phyloP scores from a whole-genome alignment of 2,329 filamentous ascomycete species.

The Colletotrichum siamense region DNA sequence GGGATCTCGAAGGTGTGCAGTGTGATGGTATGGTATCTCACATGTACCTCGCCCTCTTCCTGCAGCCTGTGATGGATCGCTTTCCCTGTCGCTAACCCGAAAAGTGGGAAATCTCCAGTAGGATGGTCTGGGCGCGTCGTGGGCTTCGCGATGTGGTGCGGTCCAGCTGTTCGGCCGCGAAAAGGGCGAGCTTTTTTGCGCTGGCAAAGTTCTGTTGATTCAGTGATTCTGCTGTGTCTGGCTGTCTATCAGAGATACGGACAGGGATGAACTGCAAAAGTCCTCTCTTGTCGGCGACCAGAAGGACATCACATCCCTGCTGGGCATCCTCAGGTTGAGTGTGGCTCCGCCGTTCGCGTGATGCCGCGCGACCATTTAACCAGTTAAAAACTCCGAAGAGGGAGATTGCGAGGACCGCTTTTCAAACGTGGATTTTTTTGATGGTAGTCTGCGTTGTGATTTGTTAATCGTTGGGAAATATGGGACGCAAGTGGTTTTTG shows the following conservation, averaged over 20 bases:
- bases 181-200: background rate
- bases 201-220: background rate
- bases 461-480: accelerated
- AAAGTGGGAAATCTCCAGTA: background rate
- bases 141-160: background rate
- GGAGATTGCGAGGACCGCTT: background rate
- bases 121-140: background rate
- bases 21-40: background rate
- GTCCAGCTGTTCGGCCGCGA: background rate
- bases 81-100: background rate
- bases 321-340: background rate
- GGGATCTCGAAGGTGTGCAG: background rate
- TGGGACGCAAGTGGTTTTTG: background rate
- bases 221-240: background rate
- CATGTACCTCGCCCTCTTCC: background rate
- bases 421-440: background rate
- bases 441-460: background rate
- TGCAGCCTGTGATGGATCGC: background rate
- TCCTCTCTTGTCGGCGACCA: accelerated
- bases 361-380: background rate
- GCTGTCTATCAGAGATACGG: background rate
- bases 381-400: background rate
- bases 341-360: background rate
- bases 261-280: background rate
- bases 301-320: background rate